Evolutionary conservation across 2,329 filamentous ascomycete genomes (phyloP).

Genomic region (Amauroascus niger): DNA sequence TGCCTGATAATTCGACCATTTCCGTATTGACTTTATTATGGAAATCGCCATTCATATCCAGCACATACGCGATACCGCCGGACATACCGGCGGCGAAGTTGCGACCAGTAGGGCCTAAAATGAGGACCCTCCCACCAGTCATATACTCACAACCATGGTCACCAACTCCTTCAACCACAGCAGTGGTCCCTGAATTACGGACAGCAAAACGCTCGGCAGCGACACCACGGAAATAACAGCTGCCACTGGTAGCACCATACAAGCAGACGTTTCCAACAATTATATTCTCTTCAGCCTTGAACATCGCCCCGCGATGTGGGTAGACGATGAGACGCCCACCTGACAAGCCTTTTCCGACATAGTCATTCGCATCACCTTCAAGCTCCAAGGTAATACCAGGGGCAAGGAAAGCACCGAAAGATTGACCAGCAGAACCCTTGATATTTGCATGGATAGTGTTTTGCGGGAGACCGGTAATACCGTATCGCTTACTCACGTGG

Average conservation of each 20-base stretch:
- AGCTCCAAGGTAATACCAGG: conserved; percentile 90
- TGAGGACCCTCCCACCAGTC: conserved; percentile 84
- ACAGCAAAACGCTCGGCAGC: conserved; percentile 95
- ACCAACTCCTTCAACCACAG: conserved; percentile 92
- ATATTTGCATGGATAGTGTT: conserved; percentile 96
- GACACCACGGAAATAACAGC: conserved; percentile 92
- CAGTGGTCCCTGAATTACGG: conserved; percentile 87
- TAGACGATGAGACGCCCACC: conserved; percentile 90
- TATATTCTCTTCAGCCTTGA: conserved; percentile 93
- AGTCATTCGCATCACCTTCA: conserved; percentile 93
- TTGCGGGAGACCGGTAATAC: conserved; percentile 76
- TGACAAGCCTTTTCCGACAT: conserved; percentile 90
- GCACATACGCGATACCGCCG: conserved; percentile 88
- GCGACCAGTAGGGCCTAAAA: conserved; percentile 80
- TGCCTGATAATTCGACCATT: conserved; percentile 82
- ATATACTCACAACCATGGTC: conserved; percentile 98
- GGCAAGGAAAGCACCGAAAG: conserved; percentile 88
- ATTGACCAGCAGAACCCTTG: conserved; percentile 91
- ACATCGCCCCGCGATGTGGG: conserved; percentile 78
- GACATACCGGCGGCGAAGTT: conserved; percentile 99
- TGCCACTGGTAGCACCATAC: conserved; percentile 84
- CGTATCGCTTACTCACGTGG: conserved; percentile 86
- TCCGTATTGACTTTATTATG: conserved; percentile 89
- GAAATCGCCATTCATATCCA: conserved; percentile 85
- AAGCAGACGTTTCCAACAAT: conserved; percentile 89